These are phyloP conservation scores for Exophiala bonariae DNA, from an alignment of 2,329 filamentous ascomycete species.

Conservation along the genomic window DNA sequence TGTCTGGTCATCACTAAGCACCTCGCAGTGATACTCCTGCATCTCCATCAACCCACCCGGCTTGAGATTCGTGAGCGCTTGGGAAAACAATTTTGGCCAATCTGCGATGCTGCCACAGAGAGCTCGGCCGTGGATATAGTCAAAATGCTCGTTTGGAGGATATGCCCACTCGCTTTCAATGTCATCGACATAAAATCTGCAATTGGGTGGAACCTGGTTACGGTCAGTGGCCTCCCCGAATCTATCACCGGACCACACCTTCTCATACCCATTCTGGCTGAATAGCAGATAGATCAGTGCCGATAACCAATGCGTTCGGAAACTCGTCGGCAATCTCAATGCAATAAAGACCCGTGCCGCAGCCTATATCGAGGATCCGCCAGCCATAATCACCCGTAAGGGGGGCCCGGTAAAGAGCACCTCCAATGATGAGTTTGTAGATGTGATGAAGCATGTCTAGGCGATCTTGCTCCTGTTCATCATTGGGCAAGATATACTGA, in stretches of 20 bases:
- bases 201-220: conserved; percentile 5
- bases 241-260: background rate
- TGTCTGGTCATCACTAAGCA: conserved; percentile 3
- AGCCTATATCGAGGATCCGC: conserved; percentile 20
- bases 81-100: conserved; percentile 4
- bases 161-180: conserved; percentile 47
- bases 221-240: background rate
- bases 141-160: conserved; percentile 43
- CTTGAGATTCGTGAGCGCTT: conserved; percentile 7
- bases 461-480: conserved; percentile 25
- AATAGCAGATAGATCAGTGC: conserved; percentile 15
- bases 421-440: conserved; percentile 2
- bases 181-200: conserved; percentile 7
- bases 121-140: conserved; percentile 43
- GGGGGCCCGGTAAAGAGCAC: conserved; percentile 7
- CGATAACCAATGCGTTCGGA: conserved; percentile 10
- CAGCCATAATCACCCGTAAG: background rate
- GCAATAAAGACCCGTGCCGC: conserved; percentile 16
- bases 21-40: conserved; percentile 3
- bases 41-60: conserved; percentile 30
- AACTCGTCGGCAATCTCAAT: conserved; percentile 8
- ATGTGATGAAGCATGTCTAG: conserved; percentile 1
- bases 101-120: conserved; percentile 9
- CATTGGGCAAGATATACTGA: conserved; percentile 34
- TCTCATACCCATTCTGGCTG: background rate